Evolutionary conservation across 768 basidiomycete species (phyloP).

Genomic region (Suillus spraguei): DNA sequence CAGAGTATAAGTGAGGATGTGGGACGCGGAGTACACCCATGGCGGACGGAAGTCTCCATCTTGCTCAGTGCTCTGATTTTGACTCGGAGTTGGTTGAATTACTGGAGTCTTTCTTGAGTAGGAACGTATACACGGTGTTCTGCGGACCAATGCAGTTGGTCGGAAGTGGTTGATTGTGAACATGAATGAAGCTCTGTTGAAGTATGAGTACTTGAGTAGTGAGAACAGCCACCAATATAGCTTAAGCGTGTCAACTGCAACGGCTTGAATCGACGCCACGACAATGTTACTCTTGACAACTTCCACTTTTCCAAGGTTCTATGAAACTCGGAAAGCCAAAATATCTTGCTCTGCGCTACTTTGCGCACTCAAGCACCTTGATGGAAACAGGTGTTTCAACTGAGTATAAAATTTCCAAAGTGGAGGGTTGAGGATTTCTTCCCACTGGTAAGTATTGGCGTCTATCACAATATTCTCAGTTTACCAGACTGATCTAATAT

Average conservation of each 20-base stretch:
- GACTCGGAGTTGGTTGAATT: not conserved
- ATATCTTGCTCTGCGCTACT: not conserved
- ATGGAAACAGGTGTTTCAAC: not conserved
- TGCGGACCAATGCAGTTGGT: constrained; percentile 8
- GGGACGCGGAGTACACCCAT: constrained; percentile 58
- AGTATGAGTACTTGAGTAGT: not conserved
- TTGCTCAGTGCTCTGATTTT: constrained; percentile 1
- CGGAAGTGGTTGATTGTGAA: constrained; percentile 3
- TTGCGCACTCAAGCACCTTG: not conserved
- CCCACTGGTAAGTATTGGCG: constrained; percentile 36
- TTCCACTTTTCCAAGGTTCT: not conserved
- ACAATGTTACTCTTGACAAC: not conserved
- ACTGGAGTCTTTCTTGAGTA: not conserved
- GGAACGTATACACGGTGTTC: not conserved
- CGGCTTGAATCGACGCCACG: not conserved
- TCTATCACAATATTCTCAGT: not conserved
- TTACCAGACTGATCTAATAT: constrained; percentile 7
- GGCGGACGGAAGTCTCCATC: constrained; percentile 56
- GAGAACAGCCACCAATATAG: not conserved
- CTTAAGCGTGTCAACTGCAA: too few relatives aligned
- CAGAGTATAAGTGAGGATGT: constrained; percentile 52
- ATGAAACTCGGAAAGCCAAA: not conserved
- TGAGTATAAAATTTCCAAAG: not conserved
- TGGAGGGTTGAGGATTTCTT: constrained; percentile 49
- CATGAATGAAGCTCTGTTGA: not conserved